Base-by-base conservation (phyloP, 2,329 filamentous ascomycete species). In the Trichoderma gracile region DNA sequence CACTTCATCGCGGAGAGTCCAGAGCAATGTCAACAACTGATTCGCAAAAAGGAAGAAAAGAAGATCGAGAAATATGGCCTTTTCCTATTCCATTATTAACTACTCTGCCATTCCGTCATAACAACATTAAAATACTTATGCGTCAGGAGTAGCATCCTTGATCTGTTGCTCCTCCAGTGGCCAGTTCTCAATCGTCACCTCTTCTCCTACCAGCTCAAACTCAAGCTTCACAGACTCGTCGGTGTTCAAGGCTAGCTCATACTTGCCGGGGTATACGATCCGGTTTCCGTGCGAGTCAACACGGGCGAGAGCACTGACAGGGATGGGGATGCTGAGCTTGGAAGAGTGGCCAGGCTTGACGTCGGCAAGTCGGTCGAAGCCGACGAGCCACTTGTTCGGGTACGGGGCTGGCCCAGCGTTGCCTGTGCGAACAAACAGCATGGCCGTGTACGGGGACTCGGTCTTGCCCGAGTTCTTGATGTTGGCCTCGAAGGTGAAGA, bases 221-320 rank as follows among this genome's bases (percentile, higher is more conserved):
- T 78, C 77, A 52, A 78, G 68, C 33, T 67, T 73, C 0, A 77
- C 74, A 46, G 78, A 69, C 3, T 77, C 75, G 57, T 79, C 77
- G 60, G 77, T 72, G 69, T 85, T 83, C 10, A 85, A 52, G 46
- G 76, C 68, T 12, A 85, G 52, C 12, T 71, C 75, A 67, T 86
- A 86, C 21, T 77, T 77, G 0, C 83, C 84, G 0, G 83, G 84
- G 71, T 83, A 85, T 8, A 86, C 69, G 8, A 84, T 78, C 59
- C 75, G 77, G 66, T 82, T 80, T 1, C 84, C 84, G 3, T 71
- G 73, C 43, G 79, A 76, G 65, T 85, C 81, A 0, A 80, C 79
- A 3, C 84, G 74, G 1, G 81, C 79, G 52, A 87, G 69, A 21
- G 75, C 79, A 0, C 81, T 83, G 2, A 86, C 73, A 2, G 78